Conservation (phyloP, 164 flowering plant species). For the Kingdonia uniflora region DNA sequence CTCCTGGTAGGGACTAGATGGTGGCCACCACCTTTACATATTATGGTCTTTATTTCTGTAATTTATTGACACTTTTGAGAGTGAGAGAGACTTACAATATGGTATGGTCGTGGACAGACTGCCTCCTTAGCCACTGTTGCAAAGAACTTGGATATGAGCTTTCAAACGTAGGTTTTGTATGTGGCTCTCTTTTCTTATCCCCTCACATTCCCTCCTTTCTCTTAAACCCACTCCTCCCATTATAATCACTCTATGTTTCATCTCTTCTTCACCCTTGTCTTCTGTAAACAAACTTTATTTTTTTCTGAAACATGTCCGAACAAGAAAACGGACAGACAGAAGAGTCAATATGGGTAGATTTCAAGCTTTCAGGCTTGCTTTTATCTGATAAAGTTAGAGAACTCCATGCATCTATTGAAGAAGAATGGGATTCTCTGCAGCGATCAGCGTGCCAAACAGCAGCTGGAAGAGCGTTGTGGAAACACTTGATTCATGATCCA, state of each 20-base stretch:
- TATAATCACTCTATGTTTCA: constrained; percentile 8
- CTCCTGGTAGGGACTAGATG: no score
- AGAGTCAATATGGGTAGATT: constrained; percentile 35
- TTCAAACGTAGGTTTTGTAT: constrained; percentile 49
- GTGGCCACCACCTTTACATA: neutral
- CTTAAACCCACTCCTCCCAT: constrained; percentile 1
- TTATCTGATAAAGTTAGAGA: constrained; percentile 27
- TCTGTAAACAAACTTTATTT: neutral
- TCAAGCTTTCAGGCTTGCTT: constrained; percentile 43
- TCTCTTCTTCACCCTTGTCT: neutral
- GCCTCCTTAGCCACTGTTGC: constrained; percentile 9
- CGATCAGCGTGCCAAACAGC: constrained; percentile 84
- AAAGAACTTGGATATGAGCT: constrained; percentile 24
- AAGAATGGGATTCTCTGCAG: constrained; percentile 58
- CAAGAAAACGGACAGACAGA: constrained; percentile 24
- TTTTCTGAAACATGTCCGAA: constrained; percentile 24
- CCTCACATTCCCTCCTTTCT: constrained; percentile 9
- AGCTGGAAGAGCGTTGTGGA: constrained; percentile 90
- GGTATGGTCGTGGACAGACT: constrained; percentile 37
- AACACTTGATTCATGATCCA: constrained; percentile 69
- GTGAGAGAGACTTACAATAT: constrained; percentile 1
- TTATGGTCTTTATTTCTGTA: neutral
- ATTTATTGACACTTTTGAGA: neutral
- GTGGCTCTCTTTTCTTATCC: constrained; percentile 94
- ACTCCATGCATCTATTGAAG: constrained; percentile 50